phyloP scores from a whole-genome alignment of 257 asterid species.

The Nicotiana paniculata region DNA sequence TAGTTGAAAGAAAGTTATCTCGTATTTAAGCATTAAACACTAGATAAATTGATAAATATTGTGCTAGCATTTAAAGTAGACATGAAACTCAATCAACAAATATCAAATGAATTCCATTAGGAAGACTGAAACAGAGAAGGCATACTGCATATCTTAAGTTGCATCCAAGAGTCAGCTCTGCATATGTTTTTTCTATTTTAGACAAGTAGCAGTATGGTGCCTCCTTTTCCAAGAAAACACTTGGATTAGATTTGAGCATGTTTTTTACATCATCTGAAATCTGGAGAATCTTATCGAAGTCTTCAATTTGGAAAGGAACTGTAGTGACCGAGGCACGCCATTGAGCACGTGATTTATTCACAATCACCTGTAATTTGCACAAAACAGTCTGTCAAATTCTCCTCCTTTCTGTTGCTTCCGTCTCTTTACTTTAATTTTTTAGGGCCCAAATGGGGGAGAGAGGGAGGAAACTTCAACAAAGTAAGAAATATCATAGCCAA shows the following conservation, averaged over 20 bases:
- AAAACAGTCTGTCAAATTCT: conserved; percentile 3
- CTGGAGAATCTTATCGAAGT: conserved; percentile 56
- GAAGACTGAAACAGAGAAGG: background rate
- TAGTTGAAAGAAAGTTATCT: background rate
- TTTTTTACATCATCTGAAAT: conserved; percentile 67
- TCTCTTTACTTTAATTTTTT: background rate
- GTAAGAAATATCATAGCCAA: background rate
- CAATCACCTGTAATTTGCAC: conserved; percentile 55
- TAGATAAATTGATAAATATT: background rate
- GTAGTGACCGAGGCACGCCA: conserved; percentile 51
- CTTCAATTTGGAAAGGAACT: conserved; percentile 58
- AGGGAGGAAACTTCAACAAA: background rate
- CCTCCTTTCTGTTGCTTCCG: background rate
- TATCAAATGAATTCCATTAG: background rate
- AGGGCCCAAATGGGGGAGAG: background rate
- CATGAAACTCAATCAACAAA: background rate
- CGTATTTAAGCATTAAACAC: background rate
- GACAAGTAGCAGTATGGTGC: conserved; percentile 86
- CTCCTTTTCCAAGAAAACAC: conserved; percentile 73
- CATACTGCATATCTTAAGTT: conserved; percentile 60
- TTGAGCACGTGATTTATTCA: conserved; percentile 83
- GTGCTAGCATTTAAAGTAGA: background rate
- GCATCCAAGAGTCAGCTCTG: conserved; percentile 86
- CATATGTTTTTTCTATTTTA: conserved; percentile 54
- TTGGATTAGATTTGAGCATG: conserved; percentile 64